Base-by-base conservation (phyloP, 768 basidiomycete species). In the Mycena latifolia region DNA sequence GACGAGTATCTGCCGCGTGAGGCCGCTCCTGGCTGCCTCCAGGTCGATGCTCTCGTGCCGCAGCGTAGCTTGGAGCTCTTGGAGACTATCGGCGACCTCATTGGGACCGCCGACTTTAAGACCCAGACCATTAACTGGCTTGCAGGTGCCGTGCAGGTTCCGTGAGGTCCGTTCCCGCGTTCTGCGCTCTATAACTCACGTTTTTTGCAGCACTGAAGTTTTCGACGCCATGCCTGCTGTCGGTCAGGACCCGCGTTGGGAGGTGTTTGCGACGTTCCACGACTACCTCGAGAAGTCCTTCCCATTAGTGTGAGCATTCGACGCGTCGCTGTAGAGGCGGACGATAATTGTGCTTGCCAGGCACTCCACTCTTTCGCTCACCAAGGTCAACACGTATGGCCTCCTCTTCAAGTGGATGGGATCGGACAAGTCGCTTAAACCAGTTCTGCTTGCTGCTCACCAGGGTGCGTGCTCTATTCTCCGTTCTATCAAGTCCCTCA, bases 311-410 rank as follows among this genome's bases (percentile, higher is more conserved):
- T 86, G 84, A 83, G 92, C 77, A 24, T 46, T 18, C 1, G 45
- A 45, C 18, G 33, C 9, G 20, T 14, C 12, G n/a, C 35, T 14
- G 8, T 8, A 22, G n/a, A 39, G 2, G 5, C 5, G 12, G 12
- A 2, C 18, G 11, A 27, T 5, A 46, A 48, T n/a, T 15, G 28
- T 31, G 37, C 11, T 51, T 20, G 25, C n/a, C 46, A 92, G 90
- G 14, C 88, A 92, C 74, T 52, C 80, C n/a, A 83, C 76, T 11
- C 80, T 94, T 47, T 72, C 82, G 31, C 81, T 92, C 64, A 89
- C 88, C 11, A 89, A 88, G 69, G 87, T 95, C 71, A 93, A 94
- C 75, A 91, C 87, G 0, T 92, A 91, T 69, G 93, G 87, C 0
- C 81, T 94, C 20, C 75, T 92, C 10, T 92, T 87, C 73, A 85